Base-by-base conservation (phyloP, 176 grass and related monocot genomes). In the Cenchrus fungigraminus region DNA sequence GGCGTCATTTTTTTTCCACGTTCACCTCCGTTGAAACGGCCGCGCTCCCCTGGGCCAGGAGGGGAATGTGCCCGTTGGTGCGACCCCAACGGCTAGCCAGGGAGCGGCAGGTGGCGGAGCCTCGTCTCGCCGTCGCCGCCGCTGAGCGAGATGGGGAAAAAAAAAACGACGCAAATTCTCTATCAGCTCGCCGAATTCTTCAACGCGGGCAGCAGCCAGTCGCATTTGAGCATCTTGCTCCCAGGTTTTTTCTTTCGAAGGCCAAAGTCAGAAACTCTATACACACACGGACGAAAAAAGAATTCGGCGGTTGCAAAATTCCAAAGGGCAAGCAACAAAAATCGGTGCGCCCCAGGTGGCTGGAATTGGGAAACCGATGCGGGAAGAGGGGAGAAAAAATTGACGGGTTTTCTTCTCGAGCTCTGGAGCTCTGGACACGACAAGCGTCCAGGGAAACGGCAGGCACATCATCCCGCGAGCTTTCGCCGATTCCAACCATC, bases 81-180 rank as follows among this genome's bases (percentile, higher is more conserved):
- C 75, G 75, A 75, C 86, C 65, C 74, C 61, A 91, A 91, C 89
- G 84, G 89, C 85, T 87, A 91, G 71, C 72, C 34, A 63, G 80
- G 9, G 76, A n/a, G 71, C 73, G 84, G 80, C 89, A 87, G 42
- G 83, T 87, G 88, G 88, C 88, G 84, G 72, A 83, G 12, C 83
- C 88, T 81, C 54, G 82, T 22, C 45, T 15, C 78, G 78, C 62
- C 59, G 16, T 59, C 73, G 83, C 67, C 28, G 55, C 44, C 0
- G 45, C 45, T 46, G 62, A 28, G 50, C 51, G 20, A 77, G 54
- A n/a, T 44, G 66, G 8, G 29, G 4, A 11, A 43, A 40, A 44
- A n/a, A 45, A 46, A 46, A 5, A 2, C 57, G 74, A 67, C 32
- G 56, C 65, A 20, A 72, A 70, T 42, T 54, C 65, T 42, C 19